These are phyloP conservation scores for Blastomyces silverae DNA, from an alignment of 2,329 filamentous ascomycete genomes.

Conservation along the genomic window DNA sequence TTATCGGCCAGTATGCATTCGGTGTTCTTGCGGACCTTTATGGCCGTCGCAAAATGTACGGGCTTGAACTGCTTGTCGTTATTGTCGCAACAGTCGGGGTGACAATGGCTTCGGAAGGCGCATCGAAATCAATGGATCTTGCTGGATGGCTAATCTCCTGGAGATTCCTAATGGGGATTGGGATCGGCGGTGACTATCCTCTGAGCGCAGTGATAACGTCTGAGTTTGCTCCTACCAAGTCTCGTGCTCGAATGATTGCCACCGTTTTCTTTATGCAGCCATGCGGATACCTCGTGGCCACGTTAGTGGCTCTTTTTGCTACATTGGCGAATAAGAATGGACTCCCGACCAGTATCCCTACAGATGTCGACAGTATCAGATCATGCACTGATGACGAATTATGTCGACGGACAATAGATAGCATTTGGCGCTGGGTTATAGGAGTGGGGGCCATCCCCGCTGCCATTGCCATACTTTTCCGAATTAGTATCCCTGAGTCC, in stretches of 20 bases:
- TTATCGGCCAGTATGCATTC: constrained; percentile 74
- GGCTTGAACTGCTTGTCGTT: constrained; percentile 71
- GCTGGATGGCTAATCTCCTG: constrained; percentile 62
- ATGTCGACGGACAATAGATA: constrained; percentile 68
- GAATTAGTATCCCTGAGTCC: constrained; percentile 79
- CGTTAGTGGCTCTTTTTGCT: constrained; percentile 68
- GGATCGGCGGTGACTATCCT: constrained; percentile 77
- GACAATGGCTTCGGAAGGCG: constrained; percentile 51
- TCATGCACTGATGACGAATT: constrained; percentile 5
- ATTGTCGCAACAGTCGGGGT: constrained; percentile 72
- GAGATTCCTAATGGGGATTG: constrained; percentile 72
- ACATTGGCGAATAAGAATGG: constrained; percentile 64
- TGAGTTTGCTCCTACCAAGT: constrained; percentile 79
- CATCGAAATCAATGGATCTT: constrained; percentile 55
- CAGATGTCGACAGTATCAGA: constrained; percentile 2
- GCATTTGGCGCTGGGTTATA: constrained; percentile 79
- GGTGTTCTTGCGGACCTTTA: constrained; percentile 70
- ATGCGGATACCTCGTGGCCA: constrained; percentile 68
- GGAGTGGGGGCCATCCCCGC: constrained; percentile 75
- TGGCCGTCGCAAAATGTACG: constrained; percentile 78
- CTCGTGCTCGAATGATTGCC: constrained; percentile 81
- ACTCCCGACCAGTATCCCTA: constrained; percentile 32
- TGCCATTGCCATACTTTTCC: constrained; percentile 76
- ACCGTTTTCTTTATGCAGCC: constrained; percentile 84
- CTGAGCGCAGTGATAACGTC: constrained; percentile 78